Evolutionary conservation across 306 rosid species (phyloP), one percentile per base, ranked within the genome.

Genomic region (Adenanthera pavonina): DNA sequence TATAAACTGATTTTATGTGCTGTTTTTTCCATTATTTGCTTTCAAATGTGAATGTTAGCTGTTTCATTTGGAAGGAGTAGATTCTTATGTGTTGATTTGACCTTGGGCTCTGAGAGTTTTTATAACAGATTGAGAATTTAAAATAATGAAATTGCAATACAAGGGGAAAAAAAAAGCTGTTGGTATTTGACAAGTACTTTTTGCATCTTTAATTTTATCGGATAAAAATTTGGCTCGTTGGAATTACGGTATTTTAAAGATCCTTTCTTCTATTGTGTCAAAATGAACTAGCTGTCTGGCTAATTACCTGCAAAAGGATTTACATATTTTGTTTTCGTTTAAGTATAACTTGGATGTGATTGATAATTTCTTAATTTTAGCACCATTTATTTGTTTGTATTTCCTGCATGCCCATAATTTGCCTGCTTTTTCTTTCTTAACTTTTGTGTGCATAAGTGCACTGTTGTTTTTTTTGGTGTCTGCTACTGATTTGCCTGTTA

Each of bases 401-500:
- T 64, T 17, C 59, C 38, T 65, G 56, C 74, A 57, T 19, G 33
- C 46, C 51, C 36, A 56, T 8, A 69, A 33, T 75, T 46, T 70
- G 69, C 76, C 49, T 34, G 66, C 40, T 62, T 59, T 65, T 43
- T 41, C 77, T 57, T 46, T 64, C 54, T 56, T 20, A 15, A 60
- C 17, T 60, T 17, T 13, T 60, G 36, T 15, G 4, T 65, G 74
- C 68, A 35, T 35, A 11, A 25, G 53, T 56, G 48, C 25, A 43
- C 17, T 13, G 44, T 8, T 12, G 60, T 48, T 52, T 41, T 25
- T 41, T 35, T 47, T 72, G 40, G 44, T 49, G 68, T 60, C 53
- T 84, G 59, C 72, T 44, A 19, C 41, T 78, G 78, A 74, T 64
- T 48, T 16, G 54, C 48, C 67, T 80, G 41, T 79, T 76, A 79